These are phyloP conservation scores for Pichia cephalocereana DNA, from an alignment of 805 yeast genomes.

Conservation along the genomic window DNA sequence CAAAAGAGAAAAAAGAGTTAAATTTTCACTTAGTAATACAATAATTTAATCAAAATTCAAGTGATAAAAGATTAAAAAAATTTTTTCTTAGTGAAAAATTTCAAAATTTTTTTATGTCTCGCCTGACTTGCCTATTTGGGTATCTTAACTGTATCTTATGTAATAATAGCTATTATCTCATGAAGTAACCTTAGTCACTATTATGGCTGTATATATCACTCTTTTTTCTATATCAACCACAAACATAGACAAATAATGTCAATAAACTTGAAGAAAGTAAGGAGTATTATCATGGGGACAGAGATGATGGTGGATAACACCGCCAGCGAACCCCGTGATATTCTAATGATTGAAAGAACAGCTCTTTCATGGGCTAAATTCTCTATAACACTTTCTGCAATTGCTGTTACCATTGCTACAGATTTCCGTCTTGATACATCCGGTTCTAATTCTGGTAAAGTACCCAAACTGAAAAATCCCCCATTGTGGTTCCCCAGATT, in stretches of 20 bases:
- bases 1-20: no score
- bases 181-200: no score
- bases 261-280: neutral
- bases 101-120: no score
- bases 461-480: neutral
- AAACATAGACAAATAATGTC: neutral
- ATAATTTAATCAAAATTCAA: no score
- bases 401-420: slow-evolving; percentile 37
- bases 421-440: slow-evolving; percentile 36
- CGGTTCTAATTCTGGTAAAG: slow-evolving; percentile 11
- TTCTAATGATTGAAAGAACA: slow-evolving; percentile 45
- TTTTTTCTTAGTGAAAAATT: no score
- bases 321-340: slow-evolving; percentile 45
- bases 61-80: no score
- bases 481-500: slow-evolving; percentile 5
- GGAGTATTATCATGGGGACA: slow-evolving; percentile 7
- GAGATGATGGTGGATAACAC: slow-evolving; percentile 27
- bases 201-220: no score
- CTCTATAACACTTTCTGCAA: slow-evolving; percentile 34
- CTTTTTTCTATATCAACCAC: no score
- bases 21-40: no score
- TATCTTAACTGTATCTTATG: no score
- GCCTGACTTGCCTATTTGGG: no score
- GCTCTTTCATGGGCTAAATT: slow-evolving; percentile 41
- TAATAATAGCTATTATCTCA: no score